Base-by-base conservation (phyloP, 306 rosid species). In the apple (Malus domestica) region DNA sequence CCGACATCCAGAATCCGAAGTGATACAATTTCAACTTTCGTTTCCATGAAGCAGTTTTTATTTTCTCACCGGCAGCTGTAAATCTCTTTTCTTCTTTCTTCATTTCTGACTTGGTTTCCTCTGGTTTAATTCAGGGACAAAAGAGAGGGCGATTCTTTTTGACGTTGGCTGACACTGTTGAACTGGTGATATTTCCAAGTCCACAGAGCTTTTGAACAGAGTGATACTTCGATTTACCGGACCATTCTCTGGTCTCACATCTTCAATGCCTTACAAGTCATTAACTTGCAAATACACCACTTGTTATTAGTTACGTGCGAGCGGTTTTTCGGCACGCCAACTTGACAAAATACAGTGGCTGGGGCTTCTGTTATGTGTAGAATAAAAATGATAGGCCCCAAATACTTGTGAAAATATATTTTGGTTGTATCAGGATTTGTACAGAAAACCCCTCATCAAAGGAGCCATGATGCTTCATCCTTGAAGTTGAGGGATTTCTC, bases 351-450 rank as follows among this genome's bases (percentile, higher is more conserved):
- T 81, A 67, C 76, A 72, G 79, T 78, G 80, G 77, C 77, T 51
- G 63, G 64, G 82, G 86, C 52, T 67, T 80, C 77, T 80, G 62
- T 69, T 80, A 79, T 91, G 88, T 79, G 87, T 85, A 84, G 87
- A 86, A 86, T 78, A 84, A 86, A 82, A 79, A 57, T 76, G 77
- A 75, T 49, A 77, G 80, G 83, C 81, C 81, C 79, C 88, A 83
- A 79, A 75, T 80, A 79, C 73, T 68, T 82, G 90, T 87, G 90
- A 78, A 82, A 82, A 84, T 75, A 78, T 79, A 75, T 55, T 65
- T 55, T 65, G 60, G 45, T 59, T 78, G 82, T 80, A 81, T 77
- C 80, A 63, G 77, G 79, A 83, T 72, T 80, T 90, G 96, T 89
- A 91, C 88, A 89, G 96, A 78, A 72, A 84, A n/a, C 20, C 64